Evolutionary conservation across 139 green algal species (phyloP).

Genomic region (Coelastrella sp.): DNA sequence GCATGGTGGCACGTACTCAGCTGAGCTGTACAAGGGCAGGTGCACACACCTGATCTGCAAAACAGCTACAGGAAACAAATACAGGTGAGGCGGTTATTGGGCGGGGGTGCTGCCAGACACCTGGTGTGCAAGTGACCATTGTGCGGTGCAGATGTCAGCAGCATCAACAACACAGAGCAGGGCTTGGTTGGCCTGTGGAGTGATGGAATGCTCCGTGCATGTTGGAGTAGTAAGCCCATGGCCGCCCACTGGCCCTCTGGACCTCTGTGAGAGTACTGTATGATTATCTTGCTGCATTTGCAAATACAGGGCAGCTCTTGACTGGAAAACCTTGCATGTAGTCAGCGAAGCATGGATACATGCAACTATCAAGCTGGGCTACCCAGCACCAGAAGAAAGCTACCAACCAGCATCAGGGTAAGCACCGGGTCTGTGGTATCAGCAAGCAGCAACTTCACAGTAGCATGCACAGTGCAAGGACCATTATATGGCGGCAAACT

Average conservation of each 20-base stretch:
- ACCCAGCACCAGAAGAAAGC: constrained; percentile 21
- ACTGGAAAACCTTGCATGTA: neutral
- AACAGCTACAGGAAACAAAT: constrained; percentile 13
- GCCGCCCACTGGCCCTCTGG: too few relatives aligned
- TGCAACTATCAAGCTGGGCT: constrained; percentile 19
- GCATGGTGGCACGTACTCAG: constrained; percentile 5
- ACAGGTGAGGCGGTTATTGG: constrained; percentile 5
- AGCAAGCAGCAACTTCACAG: too few relatives aligned
- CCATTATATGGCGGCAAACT: too few relatives aligned
- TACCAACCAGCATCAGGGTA: neutral
- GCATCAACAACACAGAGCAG: neutral
- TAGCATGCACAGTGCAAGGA: too few relatives aligned
- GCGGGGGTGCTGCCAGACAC: too few relatives aligned
- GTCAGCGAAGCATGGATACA: constrained; percentile 4
- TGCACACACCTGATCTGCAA: constrained; percentile 45
- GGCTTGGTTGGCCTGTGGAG: neutral
- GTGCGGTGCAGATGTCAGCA: neutral
- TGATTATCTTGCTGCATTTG: neutral
- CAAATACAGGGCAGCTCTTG: neutral
- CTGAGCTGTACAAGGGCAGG: constrained; percentile 36
- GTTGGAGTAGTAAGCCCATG: too few relatives aligned
- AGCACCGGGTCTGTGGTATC: neutral
- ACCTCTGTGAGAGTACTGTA: neutral
- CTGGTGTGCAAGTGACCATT: too few relatives aligned
- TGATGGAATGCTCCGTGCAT: too few relatives aligned